Evolutionary conservation across 176 grass and related monocot genomes (phyloP).

Genomic region (Hordeum marinum): DNA sequence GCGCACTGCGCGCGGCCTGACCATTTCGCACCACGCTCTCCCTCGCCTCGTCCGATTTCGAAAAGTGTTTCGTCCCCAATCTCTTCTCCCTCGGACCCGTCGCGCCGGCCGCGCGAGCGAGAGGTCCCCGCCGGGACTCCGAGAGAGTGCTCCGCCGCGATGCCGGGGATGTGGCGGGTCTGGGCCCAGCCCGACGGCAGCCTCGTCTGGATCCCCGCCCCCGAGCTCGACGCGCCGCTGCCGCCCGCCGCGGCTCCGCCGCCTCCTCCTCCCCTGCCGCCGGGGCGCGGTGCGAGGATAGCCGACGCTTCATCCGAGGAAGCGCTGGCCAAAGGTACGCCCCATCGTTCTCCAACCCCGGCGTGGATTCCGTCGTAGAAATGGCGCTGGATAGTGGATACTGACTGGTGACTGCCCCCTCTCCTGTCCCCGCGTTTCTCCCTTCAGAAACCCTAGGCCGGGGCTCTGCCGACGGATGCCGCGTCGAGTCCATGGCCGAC

Average conservation of each 20-base stretch:
- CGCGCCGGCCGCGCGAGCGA: background rate
- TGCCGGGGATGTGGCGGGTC: slow-evolving; percentile 41
- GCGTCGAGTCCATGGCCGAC: slow-evolving; percentile 31
- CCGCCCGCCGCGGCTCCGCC: background rate
- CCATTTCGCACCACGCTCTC: background rate
- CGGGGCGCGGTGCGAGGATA: background rate
- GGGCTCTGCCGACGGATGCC: background rate
- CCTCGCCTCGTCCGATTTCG: background rate
- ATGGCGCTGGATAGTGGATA: background rate
- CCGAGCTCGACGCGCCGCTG: background rate
- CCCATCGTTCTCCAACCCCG: background rate
- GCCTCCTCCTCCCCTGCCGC: background rate
- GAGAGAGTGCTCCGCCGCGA: background rate
- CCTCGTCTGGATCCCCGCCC: slow-evolving; percentile 32
- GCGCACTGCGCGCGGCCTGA: background rate
- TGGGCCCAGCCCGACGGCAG: slow-evolving; percentile 29
- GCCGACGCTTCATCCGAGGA: background rate
- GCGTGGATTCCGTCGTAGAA: background rate
- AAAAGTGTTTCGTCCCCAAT: background rate
- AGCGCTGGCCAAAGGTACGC: background rate
- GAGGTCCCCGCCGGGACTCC: background rate
- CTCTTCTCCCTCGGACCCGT: background rate
- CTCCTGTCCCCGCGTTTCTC: background rate
- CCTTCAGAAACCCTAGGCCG: slow-evolving; percentile 22
- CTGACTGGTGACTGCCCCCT: background rate